A percentile compares a stretch with the other conserved stretches of the same genome.
Evolutionary conservation across 2,329 filamentous ascomycete species (phyloP).

Genomic region (Pseudogymnoascus sp.): DNA sequence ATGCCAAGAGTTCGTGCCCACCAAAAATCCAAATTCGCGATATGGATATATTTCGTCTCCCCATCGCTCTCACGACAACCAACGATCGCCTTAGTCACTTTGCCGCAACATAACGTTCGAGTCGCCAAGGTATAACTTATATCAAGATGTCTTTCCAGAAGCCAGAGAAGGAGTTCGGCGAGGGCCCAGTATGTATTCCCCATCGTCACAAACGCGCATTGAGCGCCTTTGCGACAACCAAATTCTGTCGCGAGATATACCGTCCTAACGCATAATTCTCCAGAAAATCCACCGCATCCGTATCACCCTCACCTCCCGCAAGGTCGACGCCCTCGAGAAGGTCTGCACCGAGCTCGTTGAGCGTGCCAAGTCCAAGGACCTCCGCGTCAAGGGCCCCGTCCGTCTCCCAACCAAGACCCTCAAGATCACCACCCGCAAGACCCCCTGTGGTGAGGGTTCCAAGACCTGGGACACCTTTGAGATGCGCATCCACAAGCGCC

Average conservation of each 20-base stretch:
- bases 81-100: constrained; percentile 60
- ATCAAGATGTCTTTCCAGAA: constrained; percentile 87
- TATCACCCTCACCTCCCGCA: constrained; percentile 93
- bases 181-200: constrained; percentile 61
- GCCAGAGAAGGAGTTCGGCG: constrained; percentile 84
- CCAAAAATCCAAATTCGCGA: constrained; percentile 3
- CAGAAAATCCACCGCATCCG: constrained; percentile 96
- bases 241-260: neutral
- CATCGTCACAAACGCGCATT: neutral
- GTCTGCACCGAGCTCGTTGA: constrained; percentile 98
- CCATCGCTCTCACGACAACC: constrained; percentile 21
- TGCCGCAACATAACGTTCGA: constrained; percentile 70
- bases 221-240: neutral
- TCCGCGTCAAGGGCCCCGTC: constrained; percentile 96
- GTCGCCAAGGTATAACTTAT: constrained; percentile 58
- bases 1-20: constrained; percentile 9
- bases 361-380: constrained; percentile 96
- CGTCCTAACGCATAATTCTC: constrained; percentile 12
- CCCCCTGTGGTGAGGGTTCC: constrained; percentile 97
- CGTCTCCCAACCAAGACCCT: constrained; percentile 95
- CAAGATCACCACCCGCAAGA: constrained; percentile 92
- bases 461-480: constrained; percentile 99
- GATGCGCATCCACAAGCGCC: constrained; percentile 98
- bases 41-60: neutral
- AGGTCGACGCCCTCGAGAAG: constrained; percentile 94